These are phyloP conservation scores for Penicillium ucsense DNA, from an alignment of 495 filamentous ascomycete genomes.

Conservation along the genomic window DNA sequence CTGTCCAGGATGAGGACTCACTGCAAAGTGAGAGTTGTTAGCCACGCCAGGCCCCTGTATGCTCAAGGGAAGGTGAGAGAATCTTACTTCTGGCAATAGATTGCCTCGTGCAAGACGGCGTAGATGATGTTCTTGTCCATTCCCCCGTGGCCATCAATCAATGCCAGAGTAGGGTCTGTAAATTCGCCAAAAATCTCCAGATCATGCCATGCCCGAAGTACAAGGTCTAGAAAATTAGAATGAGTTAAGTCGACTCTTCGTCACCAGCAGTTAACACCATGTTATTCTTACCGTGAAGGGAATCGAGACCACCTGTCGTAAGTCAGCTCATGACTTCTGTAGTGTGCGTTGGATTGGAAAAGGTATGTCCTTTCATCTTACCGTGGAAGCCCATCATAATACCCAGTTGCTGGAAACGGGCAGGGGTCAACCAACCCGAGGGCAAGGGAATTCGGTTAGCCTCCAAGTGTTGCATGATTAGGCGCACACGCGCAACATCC, in stretches of 20 bases:
- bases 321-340: slow-evolving; percentile 4
- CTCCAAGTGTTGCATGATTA: slow-evolving; percentile 52
- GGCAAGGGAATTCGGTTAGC: slow-evolving; percentile 51
- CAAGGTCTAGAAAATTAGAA: slow-evolving; percentile 37
- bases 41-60: too few species aligned
- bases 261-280: background rate
- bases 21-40: slow-evolving; percentile 16
- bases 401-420: slow-evolving; percentile 66
- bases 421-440: slow-evolving; percentile 54
- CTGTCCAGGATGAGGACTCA: slow-evolving; percentile 53
- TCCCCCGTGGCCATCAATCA: slow-evolving; percentile 51
- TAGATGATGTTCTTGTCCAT: slow-evolving; percentile 77
- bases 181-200: slow-evolving; percentile 62
- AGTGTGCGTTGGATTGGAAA: too few species aligned
- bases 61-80: too few species aligned
- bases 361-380: slow-evolving; percentile 14
- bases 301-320: slow-evolving; percentile 50
- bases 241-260: background rate
- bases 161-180: slow-evolving; percentile 56
- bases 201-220: slow-evolving; percentile 59
- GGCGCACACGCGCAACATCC: slow-evolving; percentile 62
- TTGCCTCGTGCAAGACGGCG: slow-evolving; percentile 73
- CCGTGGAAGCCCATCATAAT: slow-evolving; percentile 68
- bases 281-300: slow-evolving; percentile 44
- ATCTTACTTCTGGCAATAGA: slow-evolving; percentile 59